These are phyloP conservation scores for Colletotrichum tabaci DNA, from an alignment of 2,329 filamentous ascomycete species.

Conservation along the genomic window DNA sequence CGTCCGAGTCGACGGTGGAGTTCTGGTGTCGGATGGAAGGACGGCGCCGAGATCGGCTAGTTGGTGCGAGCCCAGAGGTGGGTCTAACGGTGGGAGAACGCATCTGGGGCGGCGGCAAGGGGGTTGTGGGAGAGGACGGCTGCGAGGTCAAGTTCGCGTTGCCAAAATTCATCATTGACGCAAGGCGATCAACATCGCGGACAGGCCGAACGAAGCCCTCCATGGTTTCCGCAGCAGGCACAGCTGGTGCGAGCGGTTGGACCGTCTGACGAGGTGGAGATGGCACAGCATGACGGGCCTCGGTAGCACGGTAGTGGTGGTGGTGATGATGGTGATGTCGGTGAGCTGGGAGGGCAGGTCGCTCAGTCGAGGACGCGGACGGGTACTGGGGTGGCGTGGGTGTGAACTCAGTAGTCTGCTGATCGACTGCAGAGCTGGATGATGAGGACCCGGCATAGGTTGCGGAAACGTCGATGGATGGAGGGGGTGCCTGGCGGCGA, in stretches of 20 bases:
- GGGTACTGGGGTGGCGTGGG: conserved; percentile 74
- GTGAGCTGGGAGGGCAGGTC: conserved; percentile 72
- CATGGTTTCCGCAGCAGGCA: conserved; percentile 75
- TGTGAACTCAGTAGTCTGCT: conserved; percentile 64
- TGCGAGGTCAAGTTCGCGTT: conserved; percentile 84
- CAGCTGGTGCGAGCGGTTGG: conserved; percentile 77
- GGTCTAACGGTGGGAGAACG: conserved; percentile 70
- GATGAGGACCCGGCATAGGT: conserved; percentile 60
- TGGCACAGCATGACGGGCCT: conserved; percentile 64
- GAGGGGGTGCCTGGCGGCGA: conserved; percentile 86
- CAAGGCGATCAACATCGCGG: conserved; percentile 85
- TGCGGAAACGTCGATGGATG: conserved; percentile 71
- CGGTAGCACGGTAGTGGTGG: conserved; percentile 66
- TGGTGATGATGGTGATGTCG: conserved; percentile 66
- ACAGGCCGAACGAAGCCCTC: conserved; percentile 86
- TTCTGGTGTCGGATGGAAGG: conserved; percentile 92
- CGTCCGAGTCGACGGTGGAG: conserved; percentile 91
- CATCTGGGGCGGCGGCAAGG: conserved; percentile 77
- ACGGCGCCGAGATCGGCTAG: conserved; percentile 74
- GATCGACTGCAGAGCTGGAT: conserved; percentile 53
- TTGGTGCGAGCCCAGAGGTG: conserved; percentile 66
- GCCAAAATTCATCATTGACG: conserved; percentile 82
- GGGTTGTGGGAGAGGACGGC: conserved; percentile 91
- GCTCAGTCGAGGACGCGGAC: conserved; percentile 79
- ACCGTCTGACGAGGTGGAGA: conserved; percentile 67